Conservation (phyloP, 176 grass and related monocot genomes). For the Dendrocalamus sinicus region DNA sequence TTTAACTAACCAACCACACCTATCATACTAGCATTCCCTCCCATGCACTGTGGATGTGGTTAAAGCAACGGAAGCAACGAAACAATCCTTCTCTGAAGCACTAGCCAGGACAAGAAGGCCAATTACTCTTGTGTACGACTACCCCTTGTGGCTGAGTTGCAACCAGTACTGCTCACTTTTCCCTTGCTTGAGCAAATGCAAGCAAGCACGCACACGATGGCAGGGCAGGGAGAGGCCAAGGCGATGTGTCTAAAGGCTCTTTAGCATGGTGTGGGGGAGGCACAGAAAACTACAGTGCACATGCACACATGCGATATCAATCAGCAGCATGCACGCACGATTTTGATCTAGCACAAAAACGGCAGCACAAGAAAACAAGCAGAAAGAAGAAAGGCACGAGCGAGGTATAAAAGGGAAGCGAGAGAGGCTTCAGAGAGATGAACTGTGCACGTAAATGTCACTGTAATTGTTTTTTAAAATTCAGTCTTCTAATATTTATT, state of each 20-base stretch:
- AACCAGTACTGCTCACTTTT: slow-evolving; percentile 5
- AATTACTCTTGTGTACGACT: slow-evolving; percentile 7
- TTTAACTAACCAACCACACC: slow-evolving; percentile 37
- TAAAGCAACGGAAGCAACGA: slow-evolving; percentile 29
- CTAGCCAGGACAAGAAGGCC: slow-evolving; percentile 6
- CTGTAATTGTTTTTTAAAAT: no score
- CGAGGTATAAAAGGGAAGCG: background rate
- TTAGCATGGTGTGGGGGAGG: slow-evolving; percentile 38
- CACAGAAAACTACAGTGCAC: background rate
- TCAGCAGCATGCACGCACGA: background rate
- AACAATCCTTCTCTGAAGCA: slow-evolving; percentile 34
- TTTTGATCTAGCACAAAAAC: slow-evolving; percentile 11
- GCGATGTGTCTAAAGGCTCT: slow-evolving; percentile 41
- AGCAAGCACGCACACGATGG: slow-evolving; percentile 24
- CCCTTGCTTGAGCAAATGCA: slow-evolving; percentile 36
- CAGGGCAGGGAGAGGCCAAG: slow-evolving; percentile 32
- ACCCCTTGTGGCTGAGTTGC: slow-evolving; percentile 7
- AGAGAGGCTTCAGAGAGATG: no score
- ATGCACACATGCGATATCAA: slow-evolving; percentile 20
- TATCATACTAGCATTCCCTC: slow-evolving; percentile 2
- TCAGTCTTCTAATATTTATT: no score
- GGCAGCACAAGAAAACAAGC: background rate
- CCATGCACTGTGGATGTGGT: slow-evolving; percentile 12
- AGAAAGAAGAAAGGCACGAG: background rate
- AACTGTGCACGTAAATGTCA: no score